A percentile compares a stretch with the other conserved stretches of the same genome.
Evolutionary conservation across 331 rosid genomes (phyloP).

Genomic region (Malus hybrid): DNA sequence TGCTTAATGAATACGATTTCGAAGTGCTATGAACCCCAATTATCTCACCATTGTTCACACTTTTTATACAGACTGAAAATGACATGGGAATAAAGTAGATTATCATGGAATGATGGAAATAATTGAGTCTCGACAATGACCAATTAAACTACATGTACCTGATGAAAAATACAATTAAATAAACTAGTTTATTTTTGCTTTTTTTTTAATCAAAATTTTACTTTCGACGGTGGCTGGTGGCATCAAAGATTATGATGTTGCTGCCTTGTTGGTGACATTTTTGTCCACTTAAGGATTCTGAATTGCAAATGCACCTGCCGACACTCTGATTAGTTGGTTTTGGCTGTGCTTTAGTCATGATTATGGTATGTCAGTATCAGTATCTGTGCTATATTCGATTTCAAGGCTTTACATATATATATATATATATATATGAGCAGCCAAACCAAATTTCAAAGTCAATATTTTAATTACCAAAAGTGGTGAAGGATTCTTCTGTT

Average conservation of each 20-base stretch:
- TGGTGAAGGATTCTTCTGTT: background rate
- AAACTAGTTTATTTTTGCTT: background rate
- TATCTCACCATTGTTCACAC: slow-evolving; percentile 13
- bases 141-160: background rate
- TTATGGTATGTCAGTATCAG: background rate
- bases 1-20: slow-evolving; percentile 35
- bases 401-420: background rate
- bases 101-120: slow-evolving; percentile 19
- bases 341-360: background rate
- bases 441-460: background rate
- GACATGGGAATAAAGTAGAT: slow-evolving; percentile 27
- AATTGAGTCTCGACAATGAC: slow-evolving; percentile 11
- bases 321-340: background rate
- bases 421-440: background rate
- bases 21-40: slow-evolving; percentile 22
- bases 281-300: slow-evolving; percentile 1
- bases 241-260: background rate
- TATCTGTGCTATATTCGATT: background rate
- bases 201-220: background rate
- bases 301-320: background rate
- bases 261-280: background rate
- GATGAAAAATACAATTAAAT: background rate
- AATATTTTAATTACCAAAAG: background rate
- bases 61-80: slow-evolving; percentile 19
- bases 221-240: background rate